phyloP scores from a whole-genome alignment of 1,139 yeast species.

The Zhuliangozyma parablackwelliae region DNA sequence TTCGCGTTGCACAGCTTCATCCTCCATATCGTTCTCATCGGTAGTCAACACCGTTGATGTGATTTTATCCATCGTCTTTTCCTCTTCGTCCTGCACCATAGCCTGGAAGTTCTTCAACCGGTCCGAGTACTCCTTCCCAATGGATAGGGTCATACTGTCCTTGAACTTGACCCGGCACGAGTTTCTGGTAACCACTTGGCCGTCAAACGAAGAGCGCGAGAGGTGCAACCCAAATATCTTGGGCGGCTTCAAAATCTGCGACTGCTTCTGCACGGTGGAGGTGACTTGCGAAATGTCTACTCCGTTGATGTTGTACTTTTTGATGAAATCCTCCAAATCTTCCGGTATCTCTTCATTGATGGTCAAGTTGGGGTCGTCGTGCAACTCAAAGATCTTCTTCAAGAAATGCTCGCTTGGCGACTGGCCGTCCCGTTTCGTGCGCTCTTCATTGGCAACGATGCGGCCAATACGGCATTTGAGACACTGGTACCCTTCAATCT shows the following conservation, averaged over 20 bases:
- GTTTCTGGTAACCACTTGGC: conserved; percentile 69
- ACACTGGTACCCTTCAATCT: conserved; percentile 80
- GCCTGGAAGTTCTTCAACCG: conserved; percentile 35
- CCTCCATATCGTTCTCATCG: conserved; percentile 44
- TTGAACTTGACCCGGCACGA: conserved; percentile 67
- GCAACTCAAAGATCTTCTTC: conserved; percentile 24
- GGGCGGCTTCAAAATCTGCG: conserved; percentile 64
- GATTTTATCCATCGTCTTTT: conserved; percentile 9
- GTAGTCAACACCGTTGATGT: conserved; percentile 34
- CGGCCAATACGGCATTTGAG: conserved; percentile 56
- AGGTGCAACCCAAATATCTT: conserved; percentile 69
- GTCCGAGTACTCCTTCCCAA: conserved; percentile 42
- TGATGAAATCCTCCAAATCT: conserved; percentile 42
- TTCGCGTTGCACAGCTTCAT: conserved; percentile 39
- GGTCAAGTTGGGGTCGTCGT: conserved; percentile 29
- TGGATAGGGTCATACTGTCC: conserved; percentile 50
- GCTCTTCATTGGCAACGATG: conserved; percentile 36
- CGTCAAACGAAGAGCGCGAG: conserved; percentile 75
- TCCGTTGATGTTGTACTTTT: conserved; percentile 40
- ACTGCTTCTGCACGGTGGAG: conserved; percentile 63
- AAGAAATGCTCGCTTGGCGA: conserved; percentile 16
- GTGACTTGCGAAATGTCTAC: conserved; percentile 45
- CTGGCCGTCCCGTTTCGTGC: conserved; percentile 10
- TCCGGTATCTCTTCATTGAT: conserved; percentile 60
- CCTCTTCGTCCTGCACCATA: conserved; percentile 14